Conservation (phyloP, 2,329 filamentous ascomycete species). For the Tolypocladium capitatum region DNA sequence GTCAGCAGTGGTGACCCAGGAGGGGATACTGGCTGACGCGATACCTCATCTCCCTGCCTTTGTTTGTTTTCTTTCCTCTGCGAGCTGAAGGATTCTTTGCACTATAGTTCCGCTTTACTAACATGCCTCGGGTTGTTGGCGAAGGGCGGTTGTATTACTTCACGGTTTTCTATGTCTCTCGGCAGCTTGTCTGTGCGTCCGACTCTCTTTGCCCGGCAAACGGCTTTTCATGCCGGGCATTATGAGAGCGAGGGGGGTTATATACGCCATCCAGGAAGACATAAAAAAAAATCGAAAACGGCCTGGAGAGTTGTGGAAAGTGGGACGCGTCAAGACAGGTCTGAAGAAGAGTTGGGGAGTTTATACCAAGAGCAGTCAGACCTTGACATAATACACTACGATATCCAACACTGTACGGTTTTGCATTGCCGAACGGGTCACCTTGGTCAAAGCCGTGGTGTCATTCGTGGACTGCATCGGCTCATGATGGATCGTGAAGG, state of each 20-base stretch:
- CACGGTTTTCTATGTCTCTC: conserved; percentile 18
- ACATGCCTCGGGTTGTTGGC: conserved; percentile 16
- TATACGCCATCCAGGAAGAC: conserved; percentile 3
- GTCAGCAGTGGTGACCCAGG: conserved; percentile 12
- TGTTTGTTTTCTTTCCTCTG: conserved; percentile 10
- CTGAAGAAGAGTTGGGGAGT: conserved; percentile 1
- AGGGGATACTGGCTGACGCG: conserved; percentile 17
- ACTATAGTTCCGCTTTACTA: conserved; percentile 18
- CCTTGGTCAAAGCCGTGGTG: background rate
- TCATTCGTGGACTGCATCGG: background rate
- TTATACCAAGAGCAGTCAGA: conserved; percentile 19
- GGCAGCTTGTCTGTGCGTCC: conserved; percentile 12
- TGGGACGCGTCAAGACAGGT: conserved; percentile 1
- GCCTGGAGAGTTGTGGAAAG: conserved; percentile 9
- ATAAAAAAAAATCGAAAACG: conserved; percentile 2
- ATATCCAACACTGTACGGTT: conserved; percentile 14
- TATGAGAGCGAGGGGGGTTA: conserved; percentile 1
- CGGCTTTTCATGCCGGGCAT: background rate
- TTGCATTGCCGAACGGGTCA: background rate
- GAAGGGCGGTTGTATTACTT: conserved; percentile 24
- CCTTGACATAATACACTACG: conserved; percentile 24
- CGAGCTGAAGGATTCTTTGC: conserved; percentile 19
- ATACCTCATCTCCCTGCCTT: conserved; percentile 19
- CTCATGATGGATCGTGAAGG: background rate
- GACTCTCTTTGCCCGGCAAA: conserved; percentile 5